phyloP scores from a whole-genome alignment of 129 eudicot genomes.

The Pseudognaphalium luteoalbum region DNA sequence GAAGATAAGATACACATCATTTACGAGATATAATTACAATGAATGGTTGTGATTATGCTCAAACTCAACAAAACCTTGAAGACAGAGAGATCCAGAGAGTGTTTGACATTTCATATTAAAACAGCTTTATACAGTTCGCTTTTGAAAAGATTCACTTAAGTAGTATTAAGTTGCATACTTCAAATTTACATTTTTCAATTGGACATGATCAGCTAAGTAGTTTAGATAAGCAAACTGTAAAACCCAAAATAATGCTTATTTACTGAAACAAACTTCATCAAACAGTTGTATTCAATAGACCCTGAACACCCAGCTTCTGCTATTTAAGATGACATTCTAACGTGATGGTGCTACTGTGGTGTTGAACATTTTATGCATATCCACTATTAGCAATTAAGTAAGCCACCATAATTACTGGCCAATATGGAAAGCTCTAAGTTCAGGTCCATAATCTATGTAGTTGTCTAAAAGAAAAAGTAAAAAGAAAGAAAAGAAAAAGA shows the following conservation, averaged over 20 bases:
- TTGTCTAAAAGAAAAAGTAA: no score
- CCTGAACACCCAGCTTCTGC: not conserved
- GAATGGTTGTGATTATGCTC: no score
- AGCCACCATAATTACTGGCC: not conserved
- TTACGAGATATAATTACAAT: no score
- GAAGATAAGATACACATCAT: no score
- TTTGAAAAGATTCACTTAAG: not conserved
- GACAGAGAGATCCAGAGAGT: no score
- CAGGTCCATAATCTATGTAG: not conserved
- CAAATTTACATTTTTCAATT: conserved; percentile 14
- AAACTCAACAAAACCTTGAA: no score
- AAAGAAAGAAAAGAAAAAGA: no score
- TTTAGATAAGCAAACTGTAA: not conserved
- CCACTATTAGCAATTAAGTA: not conserved
- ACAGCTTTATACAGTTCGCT: no score
- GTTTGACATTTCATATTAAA: no score
- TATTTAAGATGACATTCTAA: no score
- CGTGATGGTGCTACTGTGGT: not conserved
- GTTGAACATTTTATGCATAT: not conserved
- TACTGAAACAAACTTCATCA: not conserved
- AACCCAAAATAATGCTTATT: not conserved
- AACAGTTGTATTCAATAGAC: not conserved
- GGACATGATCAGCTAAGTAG: not conserved
- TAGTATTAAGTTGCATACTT: not conserved
- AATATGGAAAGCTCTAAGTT: not conserved